Evolutionary conservation across 306 rosid genomes (phyloP).

Genomic region (Ochetophila trinervis): DNA sequence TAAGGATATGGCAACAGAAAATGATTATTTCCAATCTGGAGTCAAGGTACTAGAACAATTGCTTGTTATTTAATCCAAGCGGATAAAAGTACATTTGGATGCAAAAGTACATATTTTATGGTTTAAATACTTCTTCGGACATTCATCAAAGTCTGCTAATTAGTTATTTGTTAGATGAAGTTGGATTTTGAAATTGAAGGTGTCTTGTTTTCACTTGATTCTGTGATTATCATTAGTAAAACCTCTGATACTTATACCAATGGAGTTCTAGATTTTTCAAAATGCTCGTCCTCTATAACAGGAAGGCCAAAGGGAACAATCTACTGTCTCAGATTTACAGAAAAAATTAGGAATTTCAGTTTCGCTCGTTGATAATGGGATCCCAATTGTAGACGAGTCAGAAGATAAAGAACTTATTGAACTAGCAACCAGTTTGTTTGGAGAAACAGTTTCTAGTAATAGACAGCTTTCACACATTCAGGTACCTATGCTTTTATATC

Average conservation of each 20-base stretch:
- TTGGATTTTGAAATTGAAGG: background rate
- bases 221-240: background rate
- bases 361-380: constrained; percentile 47
- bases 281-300: constrained; percentile 19
- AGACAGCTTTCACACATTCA: constrained; percentile 31
- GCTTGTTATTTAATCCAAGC: constrained; percentile 3
- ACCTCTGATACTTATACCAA: background rate
- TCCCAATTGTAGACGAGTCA: constrained; percentile 57
- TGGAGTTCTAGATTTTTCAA: background rate
- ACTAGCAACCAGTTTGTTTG: constrained; percentile 54
- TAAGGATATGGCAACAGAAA: constrained; percentile 40
- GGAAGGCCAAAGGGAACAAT: constrained; percentile 56
- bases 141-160: background rate
- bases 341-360: constrained; percentile 62
- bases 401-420: constrained; percentile 75
- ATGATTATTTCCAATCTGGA: constrained; percentile 44
- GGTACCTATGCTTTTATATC: constrained; percentile 28
- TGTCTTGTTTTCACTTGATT: background rate
- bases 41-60: constrained; percentile 45
- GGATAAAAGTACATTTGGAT: too few relatives aligned
- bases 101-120: too few relatives aligned
- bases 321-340: constrained; percentile 62
- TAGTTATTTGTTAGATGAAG: background rate
- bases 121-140: too few relatives aligned
- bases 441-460: constrained; percentile 40